Base-by-base conservation (phyloP, 164 flowering plant species). In the Platanus orientalis region DNA sequence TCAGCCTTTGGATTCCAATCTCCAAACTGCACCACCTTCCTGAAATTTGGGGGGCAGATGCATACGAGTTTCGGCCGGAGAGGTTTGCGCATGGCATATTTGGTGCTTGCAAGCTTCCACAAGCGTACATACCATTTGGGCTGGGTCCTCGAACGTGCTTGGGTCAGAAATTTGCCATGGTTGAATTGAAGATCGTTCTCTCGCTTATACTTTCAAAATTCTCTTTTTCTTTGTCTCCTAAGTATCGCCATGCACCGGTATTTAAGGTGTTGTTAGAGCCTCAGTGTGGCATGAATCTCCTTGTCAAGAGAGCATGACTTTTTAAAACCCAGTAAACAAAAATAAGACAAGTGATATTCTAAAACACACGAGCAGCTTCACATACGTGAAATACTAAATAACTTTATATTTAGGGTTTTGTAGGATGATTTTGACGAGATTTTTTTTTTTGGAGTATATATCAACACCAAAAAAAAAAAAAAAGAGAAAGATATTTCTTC, bases 131-230 rank as follows among this genome's bases (percentile, higher is more conserved):
- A 17, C 49, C 63, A 21, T 66, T 66, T 39, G 69, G 69, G 12
- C 14, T 40, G 7, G 69, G 69, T 7, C 58, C 63, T 39, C 57
- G 69, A 4, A 28, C 28, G 6, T 66, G 69, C 27, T 21, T 53
- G 42, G 69, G 69, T 7, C 69, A 53, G 26, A 66, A 66, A 57
- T 59, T 66, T 11, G 69, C 63, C 56, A 59, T 66, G 50, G 57
- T 54, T 4, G 58, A 66, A 29, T 29, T 59, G 23, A 66, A 59
- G 49, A 21, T 66, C 28, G 20, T 53, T 2, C 21, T 66, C 2
- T 51, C 69, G n/a, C 69, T 66, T 20, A 59, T 66, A 6, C 26
- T 66, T 14, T 51, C 64, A 1, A 59, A 42, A 1, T 66, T 66
- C 23, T 52, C 51, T 20, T 66, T 66, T 42, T 26, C 53, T 6